Evolutionary conservation across 768 basidiomycete genomes (phyloP).

Genomic region (Chlorophyllum brunneum): DNA sequence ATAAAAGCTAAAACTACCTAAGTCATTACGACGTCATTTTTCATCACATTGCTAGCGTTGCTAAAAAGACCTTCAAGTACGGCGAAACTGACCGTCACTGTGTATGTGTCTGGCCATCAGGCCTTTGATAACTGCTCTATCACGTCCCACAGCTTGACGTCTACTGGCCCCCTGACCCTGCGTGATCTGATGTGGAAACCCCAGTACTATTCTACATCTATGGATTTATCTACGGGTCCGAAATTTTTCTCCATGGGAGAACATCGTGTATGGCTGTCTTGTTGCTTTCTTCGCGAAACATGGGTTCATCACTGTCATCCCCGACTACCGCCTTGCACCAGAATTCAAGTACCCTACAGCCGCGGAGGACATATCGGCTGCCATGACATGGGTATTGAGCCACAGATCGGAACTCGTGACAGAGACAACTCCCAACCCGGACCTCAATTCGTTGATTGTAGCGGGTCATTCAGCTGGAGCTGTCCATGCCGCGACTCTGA

Average conservation of each 20-base stretch:
- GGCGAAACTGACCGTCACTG: slow-evolving; percentile 49
- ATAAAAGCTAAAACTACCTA: no score
- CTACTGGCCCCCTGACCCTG: slow-evolving; percentile 48
- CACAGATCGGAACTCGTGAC: slow-evolving; percentile 29
- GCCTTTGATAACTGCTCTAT: background rate
- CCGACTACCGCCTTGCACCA: slow-evolving; percentile 67
- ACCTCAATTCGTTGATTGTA: slow-evolving; percentile 40
- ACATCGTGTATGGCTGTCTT: slow-evolving; percentile 52
- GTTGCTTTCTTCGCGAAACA: slow-evolving; percentile 58
- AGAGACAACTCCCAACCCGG: slow-evolving; percentile 29
- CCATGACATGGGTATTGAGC: slow-evolving; percentile 47
- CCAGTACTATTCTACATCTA: slow-evolving; percentile 64
- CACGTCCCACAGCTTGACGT: slow-evolving; percentile 59
- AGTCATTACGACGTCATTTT: no score
- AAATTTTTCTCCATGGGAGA: slow-evolving; percentile 37
- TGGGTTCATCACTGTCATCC: slow-evolving; percentile 61
- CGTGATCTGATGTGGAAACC: slow-evolving; percentile 23
- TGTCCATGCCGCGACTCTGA: slow-evolving; percentile 41
- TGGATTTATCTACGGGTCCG: slow-evolving; percentile 51
- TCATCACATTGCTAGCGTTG: slow-evolving; percentile 51
- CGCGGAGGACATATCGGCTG: slow-evolving; percentile 56
- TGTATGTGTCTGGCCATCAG: slow-evolving; percentile 23
- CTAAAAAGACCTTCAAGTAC: slow-evolving; percentile 54
- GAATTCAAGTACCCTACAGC: slow-evolving; percentile 50
- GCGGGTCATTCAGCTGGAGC: slow-evolving; percentile 66